phyloP scores from a whole-genome alignment of 1,139 yeast species.

The Debaryomycetaceae sp. region DNA sequence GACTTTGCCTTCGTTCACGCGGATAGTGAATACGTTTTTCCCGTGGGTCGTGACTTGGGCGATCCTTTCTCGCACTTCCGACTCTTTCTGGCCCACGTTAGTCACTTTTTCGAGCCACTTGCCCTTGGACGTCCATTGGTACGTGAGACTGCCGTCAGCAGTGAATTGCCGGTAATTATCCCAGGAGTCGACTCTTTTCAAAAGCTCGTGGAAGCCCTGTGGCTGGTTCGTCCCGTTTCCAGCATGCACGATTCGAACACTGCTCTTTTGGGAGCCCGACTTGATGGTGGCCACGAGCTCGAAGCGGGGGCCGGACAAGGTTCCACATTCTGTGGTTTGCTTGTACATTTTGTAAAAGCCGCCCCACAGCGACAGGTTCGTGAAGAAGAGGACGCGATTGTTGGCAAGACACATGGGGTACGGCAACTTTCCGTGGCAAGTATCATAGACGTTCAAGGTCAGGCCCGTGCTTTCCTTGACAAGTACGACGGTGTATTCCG shows the following conservation, averaged over 20 bases:
- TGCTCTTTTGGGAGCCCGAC: not conserved
- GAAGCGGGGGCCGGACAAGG: not conserved
- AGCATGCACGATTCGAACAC: not conserved
- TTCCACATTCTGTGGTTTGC: not conserved
- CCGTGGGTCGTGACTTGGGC: slow-evolving; percentile 43
- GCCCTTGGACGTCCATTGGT: slow-evolving; percentile 57
- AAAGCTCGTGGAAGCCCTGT: not conserved
- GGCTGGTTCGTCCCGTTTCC: too few species aligned
- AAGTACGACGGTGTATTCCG: not conserved
- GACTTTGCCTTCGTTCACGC: slow-evolving; percentile 42
- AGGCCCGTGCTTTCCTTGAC: not conserved
- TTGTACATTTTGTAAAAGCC: not conserved
- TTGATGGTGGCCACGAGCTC: not conserved
- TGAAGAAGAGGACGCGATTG: not conserved
- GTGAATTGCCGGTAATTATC: not conserved
- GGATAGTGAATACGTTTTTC: slow-evolving; percentile 39
- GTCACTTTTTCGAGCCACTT: slow-evolving; percentile 45
- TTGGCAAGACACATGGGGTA: not conserved
- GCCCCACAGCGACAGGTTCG: not conserved
- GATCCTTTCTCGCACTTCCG: slow-evolving; percentile 50
- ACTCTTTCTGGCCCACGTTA: slow-evolving; percentile 49
- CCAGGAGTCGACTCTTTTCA: not conserved
- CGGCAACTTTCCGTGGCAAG: not conserved
- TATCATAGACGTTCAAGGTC: not conserved
- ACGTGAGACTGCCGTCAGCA: slow-evolving; percentile 7